A percentile compares a stretch with the other conserved stretches of the same genome.
Evolutionary conservation across 805 yeast genomes (phyloP).

Genomic region (Pichia kluyveri): DNA sequence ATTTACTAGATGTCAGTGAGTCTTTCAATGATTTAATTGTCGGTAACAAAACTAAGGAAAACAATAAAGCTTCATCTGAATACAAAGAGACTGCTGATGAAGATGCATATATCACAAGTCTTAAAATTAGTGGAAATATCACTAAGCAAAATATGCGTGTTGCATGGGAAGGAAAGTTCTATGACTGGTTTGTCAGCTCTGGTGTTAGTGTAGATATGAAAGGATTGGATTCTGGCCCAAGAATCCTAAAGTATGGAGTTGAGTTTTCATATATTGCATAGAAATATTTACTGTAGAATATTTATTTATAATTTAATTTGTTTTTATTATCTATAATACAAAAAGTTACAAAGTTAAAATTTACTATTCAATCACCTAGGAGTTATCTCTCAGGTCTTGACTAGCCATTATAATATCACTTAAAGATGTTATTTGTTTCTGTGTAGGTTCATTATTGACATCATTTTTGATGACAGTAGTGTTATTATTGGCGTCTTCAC

Average conservation of each 20-base stretch:
- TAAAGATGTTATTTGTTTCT: background rate
- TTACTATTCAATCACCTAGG: background rate
- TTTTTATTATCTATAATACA: too few relatives aligned
- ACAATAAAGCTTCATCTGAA: background rate
- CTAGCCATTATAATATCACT: background rate
- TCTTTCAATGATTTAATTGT: too few relatives aligned
- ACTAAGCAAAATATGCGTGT: slow-evolving; percentile 52
- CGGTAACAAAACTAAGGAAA: too few relatives aligned
- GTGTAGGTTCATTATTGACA: background rate
- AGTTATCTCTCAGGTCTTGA: background rate
- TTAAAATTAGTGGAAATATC: slow-evolving; percentile 65
- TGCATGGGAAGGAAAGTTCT: slow-evolving; percentile 82
- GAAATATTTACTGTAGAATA: background rate
- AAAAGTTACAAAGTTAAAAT: too few relatives aligned
- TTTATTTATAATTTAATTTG: too few relatives aligned
- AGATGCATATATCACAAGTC: slow-evolving; percentile 37
- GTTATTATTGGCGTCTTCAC: background rate
- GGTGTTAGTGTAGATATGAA: slow-evolving; percentile 51
- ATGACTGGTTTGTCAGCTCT: slow-evolving; percentile 69
- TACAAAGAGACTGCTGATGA: background rate
- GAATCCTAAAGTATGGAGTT: slow-evolving; percentile 44
- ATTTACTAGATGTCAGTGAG: too few relatives aligned
- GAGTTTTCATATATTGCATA: slow-evolving; percentile 54
- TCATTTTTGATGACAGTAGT: background rate
- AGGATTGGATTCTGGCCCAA: slow-evolving; percentile 33